Base-by-base conservation (phyloP, 164 flowering plant genomes). In the Dillenia turbinata region DNA sequence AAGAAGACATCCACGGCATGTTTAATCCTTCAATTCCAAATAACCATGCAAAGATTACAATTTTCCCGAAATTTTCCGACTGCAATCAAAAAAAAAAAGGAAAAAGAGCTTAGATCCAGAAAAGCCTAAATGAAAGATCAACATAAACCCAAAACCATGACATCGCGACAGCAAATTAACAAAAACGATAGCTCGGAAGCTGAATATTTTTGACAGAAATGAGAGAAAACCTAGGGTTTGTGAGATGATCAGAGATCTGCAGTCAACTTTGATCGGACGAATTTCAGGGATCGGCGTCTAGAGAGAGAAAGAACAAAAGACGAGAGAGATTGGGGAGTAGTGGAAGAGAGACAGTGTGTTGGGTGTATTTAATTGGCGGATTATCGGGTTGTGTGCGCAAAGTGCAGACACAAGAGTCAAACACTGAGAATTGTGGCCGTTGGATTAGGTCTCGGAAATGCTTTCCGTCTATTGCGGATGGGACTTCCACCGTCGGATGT, bases 1-100 rank as follows among this genome's bases (percentile, higher is more conserved):
- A 71, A 59, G 69, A 59, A 33, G 73, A 67, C 8, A 68, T 59
- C 87, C 83, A 81, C 63, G 79, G 75, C 85, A 81, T 81, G 52
- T 73, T 33, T 11, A 15, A 61, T 66, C 46, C 63, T 60, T 50
- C 68, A 72, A 59, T 52, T 17, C 61, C 63, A 62, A 56, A 43
- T 49, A 33, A 33, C 40, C 40, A 33, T 0, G 40, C 40, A 33
- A 33, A 33, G 40, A 33, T 4, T 4, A 33, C 40, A 33, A 33
- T 33, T 33, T 26, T 6, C 40, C 40, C 40, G 7, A 33, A 33
- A 33, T 33, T 33, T 33, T 33, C 40, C 40, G 6, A 33, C 57
- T 54, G 44, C 13, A 54, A 43, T 0, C 24, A 54, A 22, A 8
- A 13, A 19, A 9, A 9, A 22, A 5, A 22, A 10, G 13, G 14